Evolutionary conservation across 1,139 yeast genomes (phyloP), one percentile per base, ranked within the genome.

Genomic region (Pichia sp.): DNA sequence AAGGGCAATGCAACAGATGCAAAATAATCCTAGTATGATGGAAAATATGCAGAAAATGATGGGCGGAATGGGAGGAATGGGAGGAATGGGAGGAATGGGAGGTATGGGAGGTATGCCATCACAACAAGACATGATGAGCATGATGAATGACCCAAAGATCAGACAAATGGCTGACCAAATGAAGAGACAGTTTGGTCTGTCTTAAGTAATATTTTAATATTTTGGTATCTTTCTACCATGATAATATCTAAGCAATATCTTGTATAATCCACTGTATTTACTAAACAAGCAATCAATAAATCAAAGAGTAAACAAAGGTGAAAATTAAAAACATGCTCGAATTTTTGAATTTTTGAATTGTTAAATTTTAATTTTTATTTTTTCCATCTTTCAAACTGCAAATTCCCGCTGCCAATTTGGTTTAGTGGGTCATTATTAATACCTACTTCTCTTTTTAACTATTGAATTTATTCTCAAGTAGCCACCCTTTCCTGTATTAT

Each of bases 21-120:
- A 76, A 73, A 72, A 74, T 46, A 74, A 75, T 55, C 93, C 93
- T 19, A 76, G 77, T 36, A 73, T 85, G 80, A 83, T 84, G 87
- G 70, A 74, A 53, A 76, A 75, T 53, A 70, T 75, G 68, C 75
- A 74, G 74, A 69, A 70, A 55, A 75, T 76, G 80, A 70, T 78
- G 67, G 77, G 79, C 42, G 78, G 75, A 42, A 72, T 72, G 42
- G 75, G 63, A 14, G 55, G 55, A 1, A 51, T 47, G 59, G 65
- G 62, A 8, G 72, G 72, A 44, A 71, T 76, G 55, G 46, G 47
- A 2, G 76, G 77, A 45, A 68, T 58, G 50, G 65, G 62, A 11
- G 59, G 60, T 9, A 46, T 46, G 49, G 54, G 54, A 1, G 53
- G 68, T 13, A 67, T 67, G 70, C 71, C 71, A 28, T 58, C 58